Evolutionary conservation across 305 asterid genomes (phyloP), one percentile per base, ranked within the genome.

Genomic region (Solanum chacoense): DNA sequence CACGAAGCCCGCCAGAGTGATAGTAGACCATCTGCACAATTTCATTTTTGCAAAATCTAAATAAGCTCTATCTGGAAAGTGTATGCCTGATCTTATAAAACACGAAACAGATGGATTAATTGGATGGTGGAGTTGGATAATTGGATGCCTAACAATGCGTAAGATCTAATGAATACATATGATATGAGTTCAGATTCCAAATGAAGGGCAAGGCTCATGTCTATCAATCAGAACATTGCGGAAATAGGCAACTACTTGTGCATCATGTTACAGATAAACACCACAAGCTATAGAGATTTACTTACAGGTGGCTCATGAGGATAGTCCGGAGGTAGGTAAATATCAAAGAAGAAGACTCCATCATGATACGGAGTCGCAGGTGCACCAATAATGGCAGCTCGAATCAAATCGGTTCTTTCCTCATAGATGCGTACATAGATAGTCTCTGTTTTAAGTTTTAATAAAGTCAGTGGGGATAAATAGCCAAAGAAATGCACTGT

Each of bases 281-380:
- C 29, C n/a, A 80, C 74, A 59, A 36, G 42, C 80, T 22, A 65
- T 22, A 90, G 42, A 35, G 35, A 59, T 55, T 65, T 36, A 93
- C 98, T 93, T 91, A 97, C 99, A 34, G 99, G 99, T 87, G 99
- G 99, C 91, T 92, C 97, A 24, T 93, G 89, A 35, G 99, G 99
- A 91, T 95, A 97, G 37, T 94, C 96, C 3, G 93, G 94, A 69
- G 99, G 98, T 88, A 97, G 96, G 90, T 88, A 92, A 83, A 97
- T 93, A 90, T 97, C 99, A 24, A 97, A 97, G 90, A 96, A 95
- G 93, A 95, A 96, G 80, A 97, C 28, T 9, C 98, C 97, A 28
- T 96, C 98, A 22, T 97, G 99, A 88, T 97, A 97, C n/a, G 99
- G 99, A 88, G 99, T 97, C 76, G 96, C 98, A 32, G 89, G 94